A percentile compares a stretch with the other conserved stretches of the same genome.
These are phyloP conservation scores for Pseudogymnoascus sp. DNA, from an alignment of 2,329 filamentous ascomycete genomes.

Conservation along the genomic window DNA sequence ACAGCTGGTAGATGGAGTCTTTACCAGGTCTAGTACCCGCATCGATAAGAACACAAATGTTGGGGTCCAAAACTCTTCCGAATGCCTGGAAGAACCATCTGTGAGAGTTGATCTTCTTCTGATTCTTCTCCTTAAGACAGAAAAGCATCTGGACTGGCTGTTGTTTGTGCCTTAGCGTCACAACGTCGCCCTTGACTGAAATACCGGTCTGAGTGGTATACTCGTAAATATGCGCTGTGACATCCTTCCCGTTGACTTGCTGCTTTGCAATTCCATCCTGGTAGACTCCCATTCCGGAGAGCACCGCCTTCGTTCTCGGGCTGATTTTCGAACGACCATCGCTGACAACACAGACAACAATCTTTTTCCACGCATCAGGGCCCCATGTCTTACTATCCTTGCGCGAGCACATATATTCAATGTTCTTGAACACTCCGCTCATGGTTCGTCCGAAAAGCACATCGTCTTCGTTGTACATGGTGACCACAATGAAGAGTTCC, in stretches of 20 bases:
- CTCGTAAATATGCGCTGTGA: conserved; percentile 96
- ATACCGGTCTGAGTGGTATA: conserved; percentile 83
- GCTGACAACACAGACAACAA: conserved; percentile 94
- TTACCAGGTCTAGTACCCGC: conserved; percentile 91
- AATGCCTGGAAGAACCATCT: conserved; percentile 99
- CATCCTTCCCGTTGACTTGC: conserved; percentile 91
- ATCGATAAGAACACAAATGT: conserved; percentile 93
- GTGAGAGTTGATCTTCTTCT: conserved; percentile 99
- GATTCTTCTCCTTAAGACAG: conserved; percentile 98
- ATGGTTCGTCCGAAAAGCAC: conserved; percentile 91
- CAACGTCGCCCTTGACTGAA: conserved; percentile 82
- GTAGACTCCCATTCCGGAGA: conserved; percentile 92
- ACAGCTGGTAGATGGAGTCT: conserved; percentile 93
- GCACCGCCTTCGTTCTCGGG: conserved; percentile 73
- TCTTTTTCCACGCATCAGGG: conserved; percentile 98
- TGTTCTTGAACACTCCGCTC: conserved; percentile 96
- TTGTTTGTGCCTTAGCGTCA: conserved; percentile 70
- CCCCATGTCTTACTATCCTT: conserved; percentile 96
- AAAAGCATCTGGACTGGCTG: conserved; percentile 95
- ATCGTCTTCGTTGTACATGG: conserved; percentile 99
- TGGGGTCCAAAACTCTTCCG: conserved; percentile 82
- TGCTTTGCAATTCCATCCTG: conserved; percentile 98
- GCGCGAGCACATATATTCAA: conserved; percentile 94
- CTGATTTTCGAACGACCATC: conserved; percentile 98
- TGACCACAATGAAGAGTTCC: conserved; percentile 91